These are phyloP conservation scores for Tephrocybe sp. DNA, from an alignment of 768 basidiomycete genomes.

Conservation along the genomic window DNA sequence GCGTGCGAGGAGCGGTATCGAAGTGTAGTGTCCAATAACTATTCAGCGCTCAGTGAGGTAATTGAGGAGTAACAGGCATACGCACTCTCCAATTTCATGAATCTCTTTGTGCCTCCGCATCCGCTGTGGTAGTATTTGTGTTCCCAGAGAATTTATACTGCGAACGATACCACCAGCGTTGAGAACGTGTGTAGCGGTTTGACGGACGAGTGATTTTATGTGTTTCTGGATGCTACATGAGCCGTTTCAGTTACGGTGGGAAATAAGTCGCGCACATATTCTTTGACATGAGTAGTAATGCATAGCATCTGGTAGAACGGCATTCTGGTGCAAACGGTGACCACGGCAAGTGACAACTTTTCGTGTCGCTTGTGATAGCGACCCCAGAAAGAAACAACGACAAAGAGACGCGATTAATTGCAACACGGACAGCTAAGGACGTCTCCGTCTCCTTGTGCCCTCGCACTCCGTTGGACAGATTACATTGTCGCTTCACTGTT, in stretches of 20 bases:
- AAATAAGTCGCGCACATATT: slow-evolving; percentile 56
- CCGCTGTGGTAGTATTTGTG: slow-evolving; percentile 66
- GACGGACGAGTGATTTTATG: slow-evolving; percentile 72
- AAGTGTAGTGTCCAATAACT: slow-evolving; percentile 94
- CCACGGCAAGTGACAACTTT: not conserved
- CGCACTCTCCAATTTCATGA: slow-evolving; percentile 75
- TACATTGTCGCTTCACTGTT: no score
- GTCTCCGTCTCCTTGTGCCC: no score
- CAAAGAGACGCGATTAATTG: no score
- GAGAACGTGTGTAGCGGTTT: slow-evolving; percentile 72
- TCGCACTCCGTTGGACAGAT: no score
- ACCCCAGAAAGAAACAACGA: no score
- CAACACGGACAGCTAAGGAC: no score
- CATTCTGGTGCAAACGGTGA: slow-evolving; percentile 45
- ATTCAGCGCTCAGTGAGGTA: slow-evolving; percentile 1
- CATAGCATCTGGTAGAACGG: slow-evolving; percentile 89
- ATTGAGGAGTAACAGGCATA: slow-evolving; percentile 21
- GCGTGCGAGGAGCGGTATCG: slow-evolving; percentile 75
- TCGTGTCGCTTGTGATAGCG: not conserved
- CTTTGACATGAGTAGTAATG: slow-evolving; percentile 71
- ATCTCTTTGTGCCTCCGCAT: slow-evolving; percentile 64
- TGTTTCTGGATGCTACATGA: slow-evolving; percentile 66
- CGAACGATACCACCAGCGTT: slow-evolving; percentile 80
- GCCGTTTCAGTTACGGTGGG: not conserved
- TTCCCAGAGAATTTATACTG: slow-evolving; percentile 75